Conservation (phyloP, 2,329 filamentous ascomycete species). For the Claviceps sp. region DNA sequence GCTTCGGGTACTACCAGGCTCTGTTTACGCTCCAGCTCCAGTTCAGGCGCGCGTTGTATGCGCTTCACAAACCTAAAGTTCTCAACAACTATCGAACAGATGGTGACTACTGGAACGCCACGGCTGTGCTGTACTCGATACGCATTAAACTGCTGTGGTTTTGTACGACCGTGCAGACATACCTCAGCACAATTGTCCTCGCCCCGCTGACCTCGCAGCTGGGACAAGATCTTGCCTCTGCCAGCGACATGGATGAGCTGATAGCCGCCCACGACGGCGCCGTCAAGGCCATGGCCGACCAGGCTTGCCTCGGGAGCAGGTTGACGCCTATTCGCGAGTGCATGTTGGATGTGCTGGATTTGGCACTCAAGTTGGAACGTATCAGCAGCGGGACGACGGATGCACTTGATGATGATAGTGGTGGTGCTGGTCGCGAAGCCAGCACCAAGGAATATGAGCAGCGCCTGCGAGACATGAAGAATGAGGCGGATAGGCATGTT, state of each 20-base stretch:
- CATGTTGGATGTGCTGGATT: constrained; percentile 63
- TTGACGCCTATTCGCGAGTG: constrained; percentile 58
- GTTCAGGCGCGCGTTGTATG: constrained; percentile 53
- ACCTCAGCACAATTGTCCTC: constrained; percentile 62
- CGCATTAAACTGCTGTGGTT: constrained; percentile 68
- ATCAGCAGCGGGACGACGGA: constrained; percentile 23
- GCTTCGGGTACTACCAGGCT: constrained; percentile 53
- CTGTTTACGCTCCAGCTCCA: constrained; percentile 70
- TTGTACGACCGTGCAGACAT: constrained; percentile 58
- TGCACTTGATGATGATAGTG: constrained; percentile 8
- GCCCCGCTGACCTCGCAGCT: constrained; percentile 45
- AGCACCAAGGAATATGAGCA: constrained; percentile 30
- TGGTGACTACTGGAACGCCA: constrained; percentile 25
- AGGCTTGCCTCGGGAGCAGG: constrained; percentile 56
- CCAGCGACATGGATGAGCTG: constrained; percentile 72
- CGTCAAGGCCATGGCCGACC: constrained; percentile 47
- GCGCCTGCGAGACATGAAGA: constrained; percentile 41
- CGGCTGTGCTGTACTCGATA: constrained; percentile 42
- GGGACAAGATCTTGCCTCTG: constrained; percentile 38
- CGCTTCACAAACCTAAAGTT: constrained; percentile 45
- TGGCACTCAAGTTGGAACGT: constrained; percentile 57
- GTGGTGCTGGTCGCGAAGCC: constrained; percentile 8
- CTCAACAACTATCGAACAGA: constrained; percentile 27
- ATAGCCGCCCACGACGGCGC: constrained; percentile 54
- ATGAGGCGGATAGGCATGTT: constrained; percentile 51